Evolutionary conservation across 768 basidiomycete species (phyloP).

Genomic region (Boletellus ananas): DNA sequence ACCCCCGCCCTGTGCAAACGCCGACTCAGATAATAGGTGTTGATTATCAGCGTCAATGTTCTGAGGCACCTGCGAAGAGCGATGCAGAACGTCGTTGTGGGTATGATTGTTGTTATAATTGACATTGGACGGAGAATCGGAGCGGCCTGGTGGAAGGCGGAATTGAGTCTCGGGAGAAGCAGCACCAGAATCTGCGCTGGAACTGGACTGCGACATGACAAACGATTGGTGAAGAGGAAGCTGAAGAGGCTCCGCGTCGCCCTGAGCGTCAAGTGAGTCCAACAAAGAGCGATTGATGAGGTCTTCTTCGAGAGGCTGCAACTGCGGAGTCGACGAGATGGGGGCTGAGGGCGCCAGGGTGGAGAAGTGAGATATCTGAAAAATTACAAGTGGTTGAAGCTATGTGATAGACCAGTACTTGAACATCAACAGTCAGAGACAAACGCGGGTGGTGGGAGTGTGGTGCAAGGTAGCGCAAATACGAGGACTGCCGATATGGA

Average conservation of each 20-base stretch:
- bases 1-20: conserved; percentile 30
- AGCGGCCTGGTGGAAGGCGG: conserved; percentile 45
- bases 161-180: conserved; percentile 53
- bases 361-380: conserved; percentile 27
- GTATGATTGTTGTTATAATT: conserved; percentile 35
- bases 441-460: conserved; percentile 27
- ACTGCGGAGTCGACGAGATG: conserved; percentile 29
- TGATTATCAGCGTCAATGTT: conserved; percentile 34
- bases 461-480: conserved; percentile 34
- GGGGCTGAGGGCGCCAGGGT: conserved; percentile 50
- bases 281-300: conserved; percentile 82
- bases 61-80: conserved; percentile 25
- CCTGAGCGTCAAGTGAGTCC: conserved; percentile 79
- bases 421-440: conserved; percentile 44
- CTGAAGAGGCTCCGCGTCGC: conserved; percentile 67
- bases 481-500: conserved; percentile 38
- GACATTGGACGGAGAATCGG: conserved; percentile 49
- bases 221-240: conserved; percentile 33
- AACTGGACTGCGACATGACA: conserved; percentile 44
- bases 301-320: conserved; percentile 55
- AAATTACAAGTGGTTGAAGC: conserved; percentile 30
- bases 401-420: conserved; percentile 29
- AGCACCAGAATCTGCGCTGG: conserved; percentile 49
- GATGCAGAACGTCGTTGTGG: conserved; percentile 30
- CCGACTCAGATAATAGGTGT: conserved; percentile 25